Evolutionary conservation across 805 yeast genomes (phyloP).

Genomic region (Zygotorulaspora chibaensis): DNA sequence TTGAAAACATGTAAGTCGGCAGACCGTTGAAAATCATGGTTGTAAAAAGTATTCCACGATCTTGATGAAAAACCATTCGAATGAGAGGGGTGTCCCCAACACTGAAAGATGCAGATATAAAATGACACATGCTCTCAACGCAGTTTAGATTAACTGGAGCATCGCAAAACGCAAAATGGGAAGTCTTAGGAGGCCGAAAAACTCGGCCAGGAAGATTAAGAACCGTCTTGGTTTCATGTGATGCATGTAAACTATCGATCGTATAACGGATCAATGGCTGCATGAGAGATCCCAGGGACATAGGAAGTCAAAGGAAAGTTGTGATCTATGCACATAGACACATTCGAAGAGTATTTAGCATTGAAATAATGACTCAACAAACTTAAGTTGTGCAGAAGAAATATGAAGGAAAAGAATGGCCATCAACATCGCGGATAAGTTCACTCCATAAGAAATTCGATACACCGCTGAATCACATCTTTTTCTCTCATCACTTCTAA

Average conservation of each 20-base stretch:
- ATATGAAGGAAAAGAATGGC: background rate
- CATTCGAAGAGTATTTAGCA: constrained; percentile 28
- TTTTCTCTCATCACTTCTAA: background rate
- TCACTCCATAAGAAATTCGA: background rate
- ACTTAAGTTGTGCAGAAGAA: constrained; percentile 34
- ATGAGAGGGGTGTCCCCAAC: no score
- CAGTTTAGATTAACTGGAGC: background rate
- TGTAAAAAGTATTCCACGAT: constrained; percentile 1
- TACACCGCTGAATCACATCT: background rate
- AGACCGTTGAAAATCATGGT: no score
- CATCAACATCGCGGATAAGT: background rate
- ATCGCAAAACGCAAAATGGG: background rate
- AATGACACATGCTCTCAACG: background rate
- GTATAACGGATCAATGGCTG: background rate
- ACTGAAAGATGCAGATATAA: no score
- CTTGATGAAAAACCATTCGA: background rate
- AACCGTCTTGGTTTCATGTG: background rate
- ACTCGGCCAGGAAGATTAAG: background rate
- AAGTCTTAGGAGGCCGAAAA: background rate
- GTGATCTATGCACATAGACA: constrained; percentile 36
- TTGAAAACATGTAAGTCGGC: no score
- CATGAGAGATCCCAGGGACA: constrained; percentile 10
- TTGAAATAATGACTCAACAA: constrained; percentile 22
- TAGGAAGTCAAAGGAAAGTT: constrained; percentile 5
- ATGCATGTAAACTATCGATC: background rate